Conservation (phyloP, 1,284 basidiomycete genomes). For the Salmacisia buchloeana region DNA sequence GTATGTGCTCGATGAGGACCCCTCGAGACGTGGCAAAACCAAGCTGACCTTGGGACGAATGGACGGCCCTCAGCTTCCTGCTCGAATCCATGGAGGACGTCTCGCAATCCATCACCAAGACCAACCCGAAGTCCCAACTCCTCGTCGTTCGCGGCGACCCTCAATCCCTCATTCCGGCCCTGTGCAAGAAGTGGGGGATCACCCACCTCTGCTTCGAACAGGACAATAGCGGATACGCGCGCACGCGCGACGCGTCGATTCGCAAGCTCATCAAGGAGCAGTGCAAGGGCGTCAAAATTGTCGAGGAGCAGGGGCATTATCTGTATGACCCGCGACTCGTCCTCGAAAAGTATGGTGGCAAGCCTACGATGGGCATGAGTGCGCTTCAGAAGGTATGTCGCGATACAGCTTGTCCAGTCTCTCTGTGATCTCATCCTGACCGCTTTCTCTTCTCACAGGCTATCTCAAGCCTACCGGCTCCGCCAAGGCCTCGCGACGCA, state of each 20-base stretch:
- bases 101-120: conserved; percentile 50
- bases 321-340: conserved; percentile 33
- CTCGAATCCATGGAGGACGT: conserved; percentile 53
- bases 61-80: conserved; percentile 52
- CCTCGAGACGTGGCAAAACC: not conserved
- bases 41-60: not conserved
- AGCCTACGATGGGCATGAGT: conserved; percentile 34
- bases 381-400: conserved; percentile 26
- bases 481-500: conserved; percentile 27
- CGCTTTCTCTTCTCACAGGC: not conserved
- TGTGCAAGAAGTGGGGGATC: conserved; percentile 55
- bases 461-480: conserved; percentile 19
- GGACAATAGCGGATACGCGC: conserved; percentile 23
- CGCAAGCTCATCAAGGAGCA: conserved; percentile 23
- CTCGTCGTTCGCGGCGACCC: conserved; percentile 56
- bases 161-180: conserved; percentile 51
- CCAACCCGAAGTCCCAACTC: conserved; percentile 53
- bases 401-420: not conserved
- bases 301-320: conserved; percentile 32
- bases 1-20: not conserved
- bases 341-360: conserved; percentile 26
- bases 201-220: conserved; percentile 54
- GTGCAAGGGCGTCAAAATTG: conserved; percentile 23
- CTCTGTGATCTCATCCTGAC: not conserved
- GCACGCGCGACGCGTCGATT: conserved; percentile 24